These are phyloP conservation scores for Amaranthus hypochondriacus DNA, from an alignment of 148 eudicot genomes.

Conservation along the genomic window DNA sequence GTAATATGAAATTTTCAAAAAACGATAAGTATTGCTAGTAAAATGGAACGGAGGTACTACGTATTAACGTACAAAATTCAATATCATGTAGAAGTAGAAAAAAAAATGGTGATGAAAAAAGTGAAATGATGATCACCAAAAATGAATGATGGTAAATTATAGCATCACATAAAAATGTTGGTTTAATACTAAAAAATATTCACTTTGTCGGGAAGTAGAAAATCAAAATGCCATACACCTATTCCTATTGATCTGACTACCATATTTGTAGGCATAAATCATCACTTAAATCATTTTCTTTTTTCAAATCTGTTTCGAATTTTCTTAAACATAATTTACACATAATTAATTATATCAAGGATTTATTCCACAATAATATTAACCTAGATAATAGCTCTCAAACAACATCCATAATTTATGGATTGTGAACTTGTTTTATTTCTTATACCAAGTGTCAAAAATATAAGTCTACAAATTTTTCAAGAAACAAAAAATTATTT, in stretches of 20 bases:
- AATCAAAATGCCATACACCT: slow-evolving; percentile 20
- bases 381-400: slow-evolving; percentile 5
- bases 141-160: slow-evolving; percentile 38
- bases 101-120: slow-evolving; percentile 17
- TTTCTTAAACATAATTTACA: slow-evolving; percentile 5
- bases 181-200: slow-evolving; percentile 29
- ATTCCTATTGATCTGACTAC: slow-evolving; percentile 6
- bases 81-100: slow-evolving; percentile 20
- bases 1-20: no score
- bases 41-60: no score
- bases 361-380: not conserved
- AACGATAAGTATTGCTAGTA: no score
- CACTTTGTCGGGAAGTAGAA: slow-evolving; percentile 27
- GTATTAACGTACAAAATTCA: slow-evolving; percentile 1
- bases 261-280: slow-evolving; percentile 16
- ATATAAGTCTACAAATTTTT: slow-evolving; percentile 7
- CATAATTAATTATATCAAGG: no score
- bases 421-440: slow-evolving; percentile 15
- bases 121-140: slow-evolving; percentile 19
- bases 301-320: slow-evolving; percentile 7
- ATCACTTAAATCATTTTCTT: slow-evolving; percentile 20
- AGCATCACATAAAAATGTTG: slow-evolving; percentile 20
- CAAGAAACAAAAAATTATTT: not conserved
- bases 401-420: slow-evolving; percentile 15
- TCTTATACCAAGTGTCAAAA: slow-evolving; percentile 21